Base-by-base conservation (phyloP, 176 grass and related monocot species). In the Lolium perenne region DNA sequence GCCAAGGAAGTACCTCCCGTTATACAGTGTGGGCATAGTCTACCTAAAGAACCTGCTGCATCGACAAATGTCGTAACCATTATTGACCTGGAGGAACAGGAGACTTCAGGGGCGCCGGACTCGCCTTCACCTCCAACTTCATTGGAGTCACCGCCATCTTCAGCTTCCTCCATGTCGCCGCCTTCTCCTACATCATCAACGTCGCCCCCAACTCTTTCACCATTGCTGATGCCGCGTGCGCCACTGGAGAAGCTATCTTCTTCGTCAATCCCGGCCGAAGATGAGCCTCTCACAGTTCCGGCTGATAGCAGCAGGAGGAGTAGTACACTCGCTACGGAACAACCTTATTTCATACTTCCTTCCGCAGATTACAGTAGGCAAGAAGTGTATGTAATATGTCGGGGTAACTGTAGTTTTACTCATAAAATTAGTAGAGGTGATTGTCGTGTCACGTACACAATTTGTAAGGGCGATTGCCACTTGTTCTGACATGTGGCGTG, bases 391-490 rank as follows among this genome's bases (percentile, higher is more conserved):
- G 56, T 46, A 79, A 51, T 60, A 9, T 79, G 55, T 41, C 61
- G n/a, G 61, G 77, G 77, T 15, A 56, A 25, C 57, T 79, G 77
- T 17, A 55, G 49, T 76, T 5, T 55, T 54, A 76, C 49, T 55
- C 74, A 76, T 55, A 29, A 18, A 10, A 18, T 60, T 60, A 60
- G 12, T 45, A 79, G 77, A 79, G 77, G 77, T 23, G 77, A 61
- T 62, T 61, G 77, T 16, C 77, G 74, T 6, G 74, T 76, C 1
- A 76, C 74, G 7, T 10, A 35, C 55, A 26, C 14, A 18, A 35
- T 60, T 60, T 79, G 55, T 60, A 79, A 41, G 38, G 77, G 77
- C 6, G 77, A 61, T 25, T 62, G 77, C 56, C n/a, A 79, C 12
- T 0, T 10, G 1, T 22, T 12, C 6, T 43, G 47, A 75, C 63